Percentiles rank a stretch among this genome's conserved stretches.
phyloP scores from a whole-genome alignment of 1,284 basidiomycete species.

The Cutaneotrichosporon spelunceum region DNA sequence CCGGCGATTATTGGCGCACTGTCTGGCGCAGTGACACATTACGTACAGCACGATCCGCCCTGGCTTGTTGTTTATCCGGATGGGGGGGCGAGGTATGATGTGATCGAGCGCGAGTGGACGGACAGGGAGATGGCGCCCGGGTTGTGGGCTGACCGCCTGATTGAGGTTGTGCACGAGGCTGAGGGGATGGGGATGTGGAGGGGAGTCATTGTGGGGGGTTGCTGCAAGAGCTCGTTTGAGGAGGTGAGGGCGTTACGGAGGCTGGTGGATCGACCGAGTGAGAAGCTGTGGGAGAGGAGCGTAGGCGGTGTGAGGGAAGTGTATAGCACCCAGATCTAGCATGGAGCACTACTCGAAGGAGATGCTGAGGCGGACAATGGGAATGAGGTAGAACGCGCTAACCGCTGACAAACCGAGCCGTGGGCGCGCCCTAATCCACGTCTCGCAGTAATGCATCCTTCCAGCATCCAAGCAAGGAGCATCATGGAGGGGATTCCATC shows the following conservation, averaged over 20 bases:
- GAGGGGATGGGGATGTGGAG: slow-evolving; percentile 53
- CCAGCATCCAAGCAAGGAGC: no score
- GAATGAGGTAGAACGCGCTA: no score
- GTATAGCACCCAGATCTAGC: no score
- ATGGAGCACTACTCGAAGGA: no score
- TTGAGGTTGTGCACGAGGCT: slow-evolving; percentile 36
- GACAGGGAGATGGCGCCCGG: slow-evolving; percentile 23
- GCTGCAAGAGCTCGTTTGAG: slow-evolving; percentile 62
- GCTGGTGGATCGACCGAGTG: background rate
- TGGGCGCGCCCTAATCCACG: no score
- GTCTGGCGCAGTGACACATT: background rate
- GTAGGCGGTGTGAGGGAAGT: background rate
- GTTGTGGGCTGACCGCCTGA: slow-evolving; percentile 56
- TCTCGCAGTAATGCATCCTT: no score
- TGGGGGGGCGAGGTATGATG: slow-evolving; percentile 62
- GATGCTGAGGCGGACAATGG: no score
- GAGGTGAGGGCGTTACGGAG: slow-evolving; percentile 55
- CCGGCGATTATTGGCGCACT: slow-evolving; percentile 51
- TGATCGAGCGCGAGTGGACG: slow-evolving; percentile 56
- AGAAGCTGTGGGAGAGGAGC: background rate
- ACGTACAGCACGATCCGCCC: background rate
- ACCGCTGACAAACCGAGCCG: no score
- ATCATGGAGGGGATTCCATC: no score
- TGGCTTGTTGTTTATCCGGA: slow-evolving; percentile 69
- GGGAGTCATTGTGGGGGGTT: slow-evolving; percentile 65